These are phyloP conservation scores for Suillus occidentalis DNA, from an alignment of 768 basidiomycete genomes.

Conservation along the genomic window DNA sequence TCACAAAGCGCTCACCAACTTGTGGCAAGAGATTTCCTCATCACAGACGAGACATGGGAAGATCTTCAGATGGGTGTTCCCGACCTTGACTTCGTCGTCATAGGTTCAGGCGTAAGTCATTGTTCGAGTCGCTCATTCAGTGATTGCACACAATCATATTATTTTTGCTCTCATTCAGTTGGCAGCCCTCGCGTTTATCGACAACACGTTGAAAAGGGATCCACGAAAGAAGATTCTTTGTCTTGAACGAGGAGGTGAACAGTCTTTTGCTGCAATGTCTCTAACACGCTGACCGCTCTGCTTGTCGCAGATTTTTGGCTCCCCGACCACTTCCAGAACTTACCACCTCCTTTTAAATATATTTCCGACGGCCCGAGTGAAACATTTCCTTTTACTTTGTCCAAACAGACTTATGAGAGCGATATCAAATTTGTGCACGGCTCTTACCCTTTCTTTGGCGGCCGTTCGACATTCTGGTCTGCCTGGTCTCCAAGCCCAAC, in stretches of 20 bases:
- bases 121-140: not conserved
- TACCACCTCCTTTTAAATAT: not conserved
- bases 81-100: not conserved
- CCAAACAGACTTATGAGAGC: constrained; percentile 2
- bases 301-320: not conserved
- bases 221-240: constrained; percentile 17
- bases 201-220: constrained; percentile 14
- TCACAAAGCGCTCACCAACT: not conserved
- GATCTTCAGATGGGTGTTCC: not conserved
- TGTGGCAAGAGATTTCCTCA: not conserved
- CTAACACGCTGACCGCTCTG: not conserved
- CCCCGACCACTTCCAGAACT: constrained; percentile 3
- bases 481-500: constrained; percentile 19
- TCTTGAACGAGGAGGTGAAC: constrained; percentile 16
- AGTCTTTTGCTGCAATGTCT: not conserved
- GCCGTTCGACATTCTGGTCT: constrained; percentile 18
- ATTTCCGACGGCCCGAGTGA: constrained; percentile 5
- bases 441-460: constrained; percentile 19
- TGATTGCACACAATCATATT: not conserved
- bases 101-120: not conserved
- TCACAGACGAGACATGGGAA: not conserved
- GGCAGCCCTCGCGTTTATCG: constrained; percentile 19
- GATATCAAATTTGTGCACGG: constrained; percentile 15
- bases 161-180: not conserved
- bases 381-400: constrained; percentile 5